Base-by-base conservation (phyloP, 345 rosid species). In the Populus deltoides region DNA sequence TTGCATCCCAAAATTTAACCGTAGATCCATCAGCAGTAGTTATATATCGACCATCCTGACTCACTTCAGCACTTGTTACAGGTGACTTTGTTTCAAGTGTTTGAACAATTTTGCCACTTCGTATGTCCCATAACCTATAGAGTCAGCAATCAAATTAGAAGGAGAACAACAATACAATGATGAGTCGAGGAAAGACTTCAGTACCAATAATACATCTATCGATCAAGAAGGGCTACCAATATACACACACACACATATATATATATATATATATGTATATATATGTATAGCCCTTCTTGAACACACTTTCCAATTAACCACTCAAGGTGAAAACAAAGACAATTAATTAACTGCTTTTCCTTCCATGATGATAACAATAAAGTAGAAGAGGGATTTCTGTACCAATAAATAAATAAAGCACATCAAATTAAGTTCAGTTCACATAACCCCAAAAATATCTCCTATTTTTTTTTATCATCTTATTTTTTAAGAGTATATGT, bases 1-100 rank as follows among this genome's bases (percentile, higher is more conserved):
- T 95, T 67, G 99, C 93, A 85, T 95, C 98, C 98, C 99, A 95
- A 78, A 95, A 95, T 84, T 95, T 93, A 79, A 95, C 94, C 31
- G 91, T 91, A 45, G 96, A 90, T 63, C 97, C 99, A 76, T 95
- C 97, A 65, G 97, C 94, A 69, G 98, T 95, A 13, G 98, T 95
- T 77, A 95, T 95, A 82, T 91, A 93, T 38, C 94, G 91, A 66
- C 97, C 97, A 84, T 93, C 97, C 85, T 76, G 98, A 84, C 99
- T 92, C 78, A 92, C 98, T 89, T 95, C 99, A 75, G 97, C 92
- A 82, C 97, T 91, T 41, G 99, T 95, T 70, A 93, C 98, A 53
- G 99, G 89, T 51, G 87, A 93, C 75, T 83, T 87, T 36, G 99
- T 95, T 78, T 91, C 98, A 71, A 95, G 90, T 29, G 92, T 95